Evolutionary conservation across 179 eudicot species (phyloP).

Genomic region (Actinidia arguta): DNA sequence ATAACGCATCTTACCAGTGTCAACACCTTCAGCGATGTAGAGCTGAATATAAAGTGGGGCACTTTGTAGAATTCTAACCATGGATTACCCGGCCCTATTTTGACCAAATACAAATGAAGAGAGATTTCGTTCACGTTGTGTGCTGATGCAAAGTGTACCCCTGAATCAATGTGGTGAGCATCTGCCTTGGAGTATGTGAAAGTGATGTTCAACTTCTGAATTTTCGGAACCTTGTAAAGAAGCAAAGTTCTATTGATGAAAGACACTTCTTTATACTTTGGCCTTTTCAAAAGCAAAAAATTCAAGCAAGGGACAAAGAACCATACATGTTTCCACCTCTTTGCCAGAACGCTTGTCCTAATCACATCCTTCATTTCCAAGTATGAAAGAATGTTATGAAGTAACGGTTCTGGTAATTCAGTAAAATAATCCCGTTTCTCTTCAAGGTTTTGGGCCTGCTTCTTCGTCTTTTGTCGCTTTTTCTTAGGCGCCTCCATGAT

Average conservation of each 20-base stretch:
- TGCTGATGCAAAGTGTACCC: constrained; percentile 9
- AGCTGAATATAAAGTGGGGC: not conserved
- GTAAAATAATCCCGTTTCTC: not conserved
- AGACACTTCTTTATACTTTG: not conserved
- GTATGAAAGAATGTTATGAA: constrained; percentile 6
- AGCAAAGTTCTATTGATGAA: constrained; percentile 3
- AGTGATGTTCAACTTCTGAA: not conserved
- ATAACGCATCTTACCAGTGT: not conserved
- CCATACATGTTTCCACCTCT: constrained; percentile 9
- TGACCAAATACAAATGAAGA: not conserved
- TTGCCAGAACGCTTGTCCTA: not conserved
- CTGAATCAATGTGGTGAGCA: not conserved
- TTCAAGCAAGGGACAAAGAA: not conserved
- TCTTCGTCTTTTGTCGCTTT: not conserved
- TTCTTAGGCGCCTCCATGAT: not conserved
- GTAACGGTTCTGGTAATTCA: not conserved
- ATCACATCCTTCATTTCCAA: not conserved
- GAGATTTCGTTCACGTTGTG: constrained; percentile 1
- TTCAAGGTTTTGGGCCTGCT: not conserved
- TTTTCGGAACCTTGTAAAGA: not conserved
- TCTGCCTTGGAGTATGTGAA: not conserved
- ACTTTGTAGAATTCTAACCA: not conserved
- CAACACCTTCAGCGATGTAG: not conserved
- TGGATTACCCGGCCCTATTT: no score
- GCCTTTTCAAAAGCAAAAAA: not conserved